Evolutionary conservation across 176 grass and related monocot species (phyloP).

Genomic region (Hsuehochloa calcarea): DNA sequence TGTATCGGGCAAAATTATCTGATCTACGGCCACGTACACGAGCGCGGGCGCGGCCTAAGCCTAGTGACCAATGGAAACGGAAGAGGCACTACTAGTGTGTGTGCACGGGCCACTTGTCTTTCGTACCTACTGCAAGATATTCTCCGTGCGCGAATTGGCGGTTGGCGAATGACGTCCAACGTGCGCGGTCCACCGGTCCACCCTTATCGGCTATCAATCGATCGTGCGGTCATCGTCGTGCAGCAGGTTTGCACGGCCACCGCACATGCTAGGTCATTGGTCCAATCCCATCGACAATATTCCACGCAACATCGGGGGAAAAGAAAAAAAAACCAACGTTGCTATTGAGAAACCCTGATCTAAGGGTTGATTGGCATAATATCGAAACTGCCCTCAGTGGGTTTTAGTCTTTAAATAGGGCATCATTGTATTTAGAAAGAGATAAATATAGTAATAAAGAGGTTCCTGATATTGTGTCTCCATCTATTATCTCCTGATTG

Average conservation of each 20-base stretch:
- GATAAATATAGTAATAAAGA: too few species aligned
- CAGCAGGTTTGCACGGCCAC: not conserved
- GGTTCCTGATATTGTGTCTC: too few species aligned
- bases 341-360: too few species aligned
- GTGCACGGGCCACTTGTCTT: too few species aligned
- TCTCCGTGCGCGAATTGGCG: not conserved
- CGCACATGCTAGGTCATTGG: not conserved
- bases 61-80: not conserved
- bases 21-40: not conserved
- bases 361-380: too few species aligned
- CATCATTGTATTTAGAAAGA: too few species aligned
- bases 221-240: not conserved
- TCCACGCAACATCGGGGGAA: not conserved
- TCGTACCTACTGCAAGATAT: not conserved
- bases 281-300: not conserved
- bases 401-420: too few species aligned
- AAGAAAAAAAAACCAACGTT: not conserved
- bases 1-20: not conserved
- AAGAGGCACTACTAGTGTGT: not conserved
- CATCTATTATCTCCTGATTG: too few species aligned
- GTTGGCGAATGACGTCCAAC: too few species aligned
- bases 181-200: too few species aligned
- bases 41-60: too few species aligned
- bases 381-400: too few species aligned
- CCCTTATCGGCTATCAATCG: not conserved